Conservation (phyloP, 1,284 basidiomycete species). For the Malassezia nana region DNA sequence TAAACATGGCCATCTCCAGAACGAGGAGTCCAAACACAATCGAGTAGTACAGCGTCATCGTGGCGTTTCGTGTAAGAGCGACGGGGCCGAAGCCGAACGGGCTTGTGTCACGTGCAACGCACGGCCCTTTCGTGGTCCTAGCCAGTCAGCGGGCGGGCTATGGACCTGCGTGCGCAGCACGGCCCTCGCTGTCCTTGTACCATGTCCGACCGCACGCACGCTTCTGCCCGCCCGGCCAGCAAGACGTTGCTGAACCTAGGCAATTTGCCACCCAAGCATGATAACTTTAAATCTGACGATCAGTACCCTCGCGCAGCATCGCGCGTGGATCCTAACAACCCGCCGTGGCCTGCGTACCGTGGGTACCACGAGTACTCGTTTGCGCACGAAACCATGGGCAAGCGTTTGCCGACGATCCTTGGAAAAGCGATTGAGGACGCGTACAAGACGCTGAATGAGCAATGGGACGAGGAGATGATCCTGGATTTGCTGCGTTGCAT, state of each 20-base stretch:
- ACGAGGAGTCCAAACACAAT: conserved; percentile 44
- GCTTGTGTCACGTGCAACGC: neutral
- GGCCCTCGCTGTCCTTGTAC: neutral
- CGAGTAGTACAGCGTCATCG: conserved; percentile 46
- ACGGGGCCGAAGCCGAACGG: neutral
- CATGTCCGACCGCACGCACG: conserved; percentile 34
- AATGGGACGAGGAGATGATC: conserved; percentile 65
- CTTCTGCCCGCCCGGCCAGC: conserved; percentile 43
- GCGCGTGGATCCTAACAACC: conserved; percentile 68
- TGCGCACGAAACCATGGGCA: conserved; percentile 72
- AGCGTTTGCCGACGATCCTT: conserved; percentile 83
- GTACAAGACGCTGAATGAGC: conserved; percentile 74
- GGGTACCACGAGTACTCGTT: conserved; percentile 95
- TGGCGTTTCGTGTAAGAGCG: neutral
- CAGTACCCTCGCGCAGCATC: conserved; percentile 14
- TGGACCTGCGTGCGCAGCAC: neutral
- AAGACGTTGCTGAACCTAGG: conserved; percentile 46
- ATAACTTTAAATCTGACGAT: conserved; percentile 27
- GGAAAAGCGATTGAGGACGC: conserved; percentile 92
- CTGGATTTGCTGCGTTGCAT: conserved; percentile 78
- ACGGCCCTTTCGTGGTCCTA: neutral
- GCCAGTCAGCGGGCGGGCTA: neutral
- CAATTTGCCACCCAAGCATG: conserved; percentile 45
- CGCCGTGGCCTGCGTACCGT: conserved; percentile 76
- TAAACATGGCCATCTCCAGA: conserved; percentile 46